Conservation (phyloP, 179 eudicot genomes). For the Actinidia arguta region DNA sequence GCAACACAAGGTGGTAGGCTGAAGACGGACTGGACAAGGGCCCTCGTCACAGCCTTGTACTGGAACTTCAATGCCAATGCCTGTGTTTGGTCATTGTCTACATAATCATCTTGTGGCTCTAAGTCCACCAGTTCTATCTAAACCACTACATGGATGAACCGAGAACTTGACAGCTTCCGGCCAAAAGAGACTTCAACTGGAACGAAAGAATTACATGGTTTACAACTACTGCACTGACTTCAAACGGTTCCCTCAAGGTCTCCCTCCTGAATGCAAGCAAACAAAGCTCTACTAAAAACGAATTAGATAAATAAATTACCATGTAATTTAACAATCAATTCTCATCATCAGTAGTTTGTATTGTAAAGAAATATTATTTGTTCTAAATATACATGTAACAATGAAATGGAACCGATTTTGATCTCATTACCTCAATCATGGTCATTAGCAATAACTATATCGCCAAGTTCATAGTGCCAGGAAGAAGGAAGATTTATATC, state of each 20-base stretch:
- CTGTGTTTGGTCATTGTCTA: not conserved
- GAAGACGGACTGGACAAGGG: slow-evolving; percentile 40
- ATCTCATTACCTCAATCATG: no score
- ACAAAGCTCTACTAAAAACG: no score
- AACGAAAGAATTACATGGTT: slow-evolving; percentile 30
- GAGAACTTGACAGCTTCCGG: slow-evolving; percentile 26
- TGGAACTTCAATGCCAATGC: slow-evolving; percentile 30
- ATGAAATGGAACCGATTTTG: no score
- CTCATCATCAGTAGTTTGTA: no score
- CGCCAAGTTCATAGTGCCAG: no score
- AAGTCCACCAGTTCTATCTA: not conserved
- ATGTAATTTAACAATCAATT: no score
- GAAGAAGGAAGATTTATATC: no score
- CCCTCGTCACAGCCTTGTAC: slow-evolving; percentile 38
- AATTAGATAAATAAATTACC: no score
- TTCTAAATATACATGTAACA: no score
- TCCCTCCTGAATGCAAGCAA: slow-evolving; percentile 34
- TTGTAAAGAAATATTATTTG: no score
- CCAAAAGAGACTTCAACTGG: slow-evolving; percentile 31
- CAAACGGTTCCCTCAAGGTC: slow-evolving; percentile 33
- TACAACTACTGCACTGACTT: slow-evolving; percentile 37
- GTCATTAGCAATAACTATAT: no score
- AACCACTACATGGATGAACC: slow-evolving; percentile 30
- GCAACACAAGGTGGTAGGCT: slow-evolving; percentile 45
- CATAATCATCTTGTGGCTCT: slow-evolving; percentile 20